Conservation (phyloP, 768 basidiomycete genomes). For the Boletales sp. region DNA sequence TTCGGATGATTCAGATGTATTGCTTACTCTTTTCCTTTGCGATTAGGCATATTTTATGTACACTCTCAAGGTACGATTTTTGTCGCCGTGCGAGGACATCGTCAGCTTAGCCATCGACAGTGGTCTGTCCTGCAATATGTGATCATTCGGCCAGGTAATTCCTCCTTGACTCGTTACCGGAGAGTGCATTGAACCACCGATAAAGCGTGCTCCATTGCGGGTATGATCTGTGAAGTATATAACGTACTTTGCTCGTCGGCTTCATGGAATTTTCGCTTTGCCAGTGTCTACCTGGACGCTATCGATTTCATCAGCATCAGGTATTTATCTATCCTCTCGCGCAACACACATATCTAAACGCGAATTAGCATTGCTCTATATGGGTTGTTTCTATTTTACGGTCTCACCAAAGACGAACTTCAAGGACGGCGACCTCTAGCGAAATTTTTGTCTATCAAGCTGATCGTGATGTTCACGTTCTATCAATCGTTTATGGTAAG, state of each 20-base stretch:
- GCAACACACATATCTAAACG: not conserved
- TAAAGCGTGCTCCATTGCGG: conserved; percentile 52
- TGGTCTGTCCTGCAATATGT: conserved; percentile 92
- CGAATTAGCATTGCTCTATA: conserved; percentile 71
- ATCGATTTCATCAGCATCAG: conserved; percentile 83
- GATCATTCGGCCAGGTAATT: conserved; percentile 56
- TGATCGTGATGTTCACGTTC: conserved; percentile 85
- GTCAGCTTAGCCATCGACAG: conserved; percentile 31
- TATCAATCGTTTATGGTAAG: conserved; percentile 78
- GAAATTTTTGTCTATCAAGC: conserved; percentile 85
- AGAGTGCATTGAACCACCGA: conserved; percentile 4
- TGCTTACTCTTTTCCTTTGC: conserved; percentile 7
- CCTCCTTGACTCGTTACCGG: not conserved
- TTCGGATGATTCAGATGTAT: not conserved
- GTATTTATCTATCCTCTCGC: conserved; percentile 31
- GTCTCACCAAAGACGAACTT: conserved; percentile 77
- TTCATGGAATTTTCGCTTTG: conserved; percentile 57
- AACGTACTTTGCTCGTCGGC: conserved; percentile 67
- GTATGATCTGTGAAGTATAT: conserved; percentile 71
- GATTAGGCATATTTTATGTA: conserved; percentile 83
- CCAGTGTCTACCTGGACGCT: conserved; percentile 64
- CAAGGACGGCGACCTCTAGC: conserved; percentile 69
- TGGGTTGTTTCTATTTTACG: conserved; percentile 81
- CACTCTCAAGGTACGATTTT: conserved; percentile 61
- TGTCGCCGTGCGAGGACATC: not conserved